Conservation (phyloP, 192 early-diverging fungal genomes). For the Coemansia brasiliensis region DNA sequence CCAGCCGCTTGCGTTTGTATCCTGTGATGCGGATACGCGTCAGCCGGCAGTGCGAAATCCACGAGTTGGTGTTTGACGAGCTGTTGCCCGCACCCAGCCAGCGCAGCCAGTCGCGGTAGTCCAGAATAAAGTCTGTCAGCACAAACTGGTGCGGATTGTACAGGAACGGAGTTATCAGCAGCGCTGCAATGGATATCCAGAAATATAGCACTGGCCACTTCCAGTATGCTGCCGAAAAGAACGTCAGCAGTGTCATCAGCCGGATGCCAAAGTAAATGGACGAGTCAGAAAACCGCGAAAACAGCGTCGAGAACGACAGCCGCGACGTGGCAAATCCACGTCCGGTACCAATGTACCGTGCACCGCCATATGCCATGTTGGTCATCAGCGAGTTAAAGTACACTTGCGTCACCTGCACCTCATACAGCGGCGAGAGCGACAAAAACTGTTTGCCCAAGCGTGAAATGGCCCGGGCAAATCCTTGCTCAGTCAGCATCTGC, state of each 20-base stretch:
- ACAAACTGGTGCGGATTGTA: slow-evolving; percentile 91
- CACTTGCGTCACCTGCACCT: slow-evolving; percentile 84
- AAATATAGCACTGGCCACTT: slow-evolving; percentile 75
- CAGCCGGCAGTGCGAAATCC: slow-evolving; percentile 73
- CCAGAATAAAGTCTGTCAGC: slow-evolving; percentile 74
- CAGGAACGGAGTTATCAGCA: slow-evolving; percentile 79
- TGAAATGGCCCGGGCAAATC: slow-evolving; percentile 66
- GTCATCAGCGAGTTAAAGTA: slow-evolving; percentile 79
- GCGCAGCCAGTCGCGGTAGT: slow-evolving; percentile 78
- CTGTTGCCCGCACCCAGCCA: slow-evolving; percentile 85
- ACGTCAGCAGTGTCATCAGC: slow-evolving; percentile 68
- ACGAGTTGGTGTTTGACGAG: slow-evolving; percentile 71
- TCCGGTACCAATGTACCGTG: slow-evolving; percentile 82
- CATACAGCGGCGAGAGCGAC: slow-evolving; percentile 81
- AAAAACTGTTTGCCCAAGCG: slow-evolving; percentile 79
- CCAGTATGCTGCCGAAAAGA: slow-evolving; percentile 73
- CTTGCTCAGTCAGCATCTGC: slow-evolving; percentile 83
- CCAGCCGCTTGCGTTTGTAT: slow-evolving; percentile 73
- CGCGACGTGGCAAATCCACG: slow-evolving; percentile 84
- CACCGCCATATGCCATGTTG: slow-evolving; percentile 77
- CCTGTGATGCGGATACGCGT: slow-evolving; percentile 74
- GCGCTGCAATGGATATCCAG: slow-evolving; percentile 76
- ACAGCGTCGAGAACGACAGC: slow-evolving; percentile 70
- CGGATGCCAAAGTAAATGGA: slow-evolving; percentile 76
- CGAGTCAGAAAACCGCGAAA: slow-evolving; percentile 71